Conservation (phyloP, 176 grass and related monocot species). For the Oryza rufipogon region DNA sequence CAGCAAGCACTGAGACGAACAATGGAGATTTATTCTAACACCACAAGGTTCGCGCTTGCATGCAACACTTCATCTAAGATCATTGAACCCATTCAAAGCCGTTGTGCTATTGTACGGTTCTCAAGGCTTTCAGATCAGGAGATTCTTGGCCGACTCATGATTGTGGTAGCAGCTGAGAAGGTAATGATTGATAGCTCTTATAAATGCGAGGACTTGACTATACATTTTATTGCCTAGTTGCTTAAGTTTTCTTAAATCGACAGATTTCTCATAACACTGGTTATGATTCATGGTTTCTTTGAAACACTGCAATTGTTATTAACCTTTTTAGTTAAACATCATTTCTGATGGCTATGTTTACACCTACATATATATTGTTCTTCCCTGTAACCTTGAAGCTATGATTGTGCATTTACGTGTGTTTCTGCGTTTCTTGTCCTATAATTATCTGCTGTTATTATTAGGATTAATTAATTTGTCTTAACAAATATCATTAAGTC, state of each 20-base stretch:
- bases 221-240: background rate
- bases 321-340: conserved; percentile 5
- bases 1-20: conserved; percentile 95
- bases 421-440: conserved; percentile 6
- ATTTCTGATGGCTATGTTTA: conserved; percentile 8
- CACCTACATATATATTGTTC: background rate
- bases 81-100: conserved; percentile 98
- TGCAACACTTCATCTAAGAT: conserved; percentile 99
- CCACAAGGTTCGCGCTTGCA: conserved; percentile 88
- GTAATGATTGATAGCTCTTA: conserved; percentile 39
- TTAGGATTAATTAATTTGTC: conserved; percentile 14
- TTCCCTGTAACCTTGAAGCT: background rate
- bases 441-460: background rate
- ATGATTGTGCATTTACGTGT: background rate
- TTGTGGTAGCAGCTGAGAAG: conserved; percentile 89
- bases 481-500: background rate
- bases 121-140: conserved; percentile 93
- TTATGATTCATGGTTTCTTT: background rate
- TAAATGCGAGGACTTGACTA: conserved; percentile 7
- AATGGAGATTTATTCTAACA: conserved; percentile 99
- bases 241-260: background rate
- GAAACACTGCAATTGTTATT: background rate
- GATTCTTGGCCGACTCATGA: conserved; percentile 88
- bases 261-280: background rate
- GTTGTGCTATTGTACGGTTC: conserved; percentile 92